Base-by-base conservation (phyloP, 2,329 filamentous ascomycete species). In the Paraphaeosphaeria sporulosa region DNA sequence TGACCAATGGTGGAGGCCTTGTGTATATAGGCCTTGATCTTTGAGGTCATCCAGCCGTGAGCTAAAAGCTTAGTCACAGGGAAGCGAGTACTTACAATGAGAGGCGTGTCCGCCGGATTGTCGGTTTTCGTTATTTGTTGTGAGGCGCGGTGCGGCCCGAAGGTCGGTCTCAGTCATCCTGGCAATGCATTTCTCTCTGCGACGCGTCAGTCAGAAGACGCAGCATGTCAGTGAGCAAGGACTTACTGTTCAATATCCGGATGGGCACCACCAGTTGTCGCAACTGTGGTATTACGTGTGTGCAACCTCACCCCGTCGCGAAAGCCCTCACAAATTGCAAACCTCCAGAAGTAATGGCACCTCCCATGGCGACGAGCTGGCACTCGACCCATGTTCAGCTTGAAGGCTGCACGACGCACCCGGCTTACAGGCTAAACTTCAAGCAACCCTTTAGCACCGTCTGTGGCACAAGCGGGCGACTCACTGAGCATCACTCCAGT, bases 301-400 rank as follows among this genome's bases (percentile, higher is more conserved):
- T 47, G 44, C 44, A 32, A 32, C 8, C 25, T 27, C 44, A 47
- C 44, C 23, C 44, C 21, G 23, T 47, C 44, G 44, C 44, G 4
- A 27, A 47, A 27, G 44, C 44, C 23, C 44, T 30, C 44, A 25
- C 25, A 23, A 15, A 27, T 13, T 15, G 8, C 23, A 9, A 25
- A 21, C 44, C 44, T 25, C 19, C 44, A 47, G 44, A 23, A 21
- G 44, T 21, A 27, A 47, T 27, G 44, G 44, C 44, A 47, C 23
- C 44, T 47, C 44, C 44, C 44, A 47, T 47, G 44, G 44, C 44
- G 23, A 47, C 44, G 21, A 27, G 44, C 44, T 47, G 21, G 44
- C 44, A 47, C 44, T 27, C 21, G 44, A 25, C 23, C 44, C 44
- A 47, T 47, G 44, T 47, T 47, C 44, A 47, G 44, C 44, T 47